Base-by-base conservation (phyloP, 2,329 filamentous ascomycete genomes). In the Fusarium lyarnte region DNA sequence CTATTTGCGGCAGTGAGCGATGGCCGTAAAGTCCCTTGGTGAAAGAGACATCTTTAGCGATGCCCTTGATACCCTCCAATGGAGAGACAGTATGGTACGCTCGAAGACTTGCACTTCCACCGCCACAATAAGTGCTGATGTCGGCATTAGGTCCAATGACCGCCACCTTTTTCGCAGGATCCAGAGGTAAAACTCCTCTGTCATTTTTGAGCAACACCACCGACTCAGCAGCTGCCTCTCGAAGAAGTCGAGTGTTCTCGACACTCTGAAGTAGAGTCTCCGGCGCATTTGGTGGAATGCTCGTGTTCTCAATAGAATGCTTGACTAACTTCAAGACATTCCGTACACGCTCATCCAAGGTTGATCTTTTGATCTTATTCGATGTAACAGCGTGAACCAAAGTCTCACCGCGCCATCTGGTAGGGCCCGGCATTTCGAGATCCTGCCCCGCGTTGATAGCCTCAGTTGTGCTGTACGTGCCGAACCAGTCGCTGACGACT, bases 31-130 rank as follows among this genome's bases (percentile, higher is more conserved):
- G 43, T 0, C 60, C 60, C 1, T 60, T 58, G 0, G 60, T 29
- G 16, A 59, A 60, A 3, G 13, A 25, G 19, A 49, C 54, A 0
- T 60, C 43, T 3, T 63, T 47, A 3, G 23, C 21, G 2, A 63
- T 35, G 1, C 29, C 19, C 6, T 31, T 60, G 29, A 63, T 60
- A 1, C 60, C 60, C 1, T 60, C 54, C 2, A 49, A 4, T 3
- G 60, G 60, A 2, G 54, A 63, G 1, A 63, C 43, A 2, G 54
- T 49, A 8, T 60, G 36, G 2, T 63, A 63, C 0, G 60, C 54
- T 25, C 54, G 35, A 17, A 63, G 60, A 2, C 54, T 60, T 0
- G 60, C 60, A 19, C 60, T 63, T n/a, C 60, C 60, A n/a, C 60
- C 60, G 0, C 60, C 60, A 1, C 60, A 63, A 17, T 60, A 49